A percentile compares a stretch with the other conserved stretches of the same genome.
phyloP scores from a whole-genome alignment of 2,329 filamentous ascomycete genomes.

The Sclerotinia trifoliorum region DNA sequence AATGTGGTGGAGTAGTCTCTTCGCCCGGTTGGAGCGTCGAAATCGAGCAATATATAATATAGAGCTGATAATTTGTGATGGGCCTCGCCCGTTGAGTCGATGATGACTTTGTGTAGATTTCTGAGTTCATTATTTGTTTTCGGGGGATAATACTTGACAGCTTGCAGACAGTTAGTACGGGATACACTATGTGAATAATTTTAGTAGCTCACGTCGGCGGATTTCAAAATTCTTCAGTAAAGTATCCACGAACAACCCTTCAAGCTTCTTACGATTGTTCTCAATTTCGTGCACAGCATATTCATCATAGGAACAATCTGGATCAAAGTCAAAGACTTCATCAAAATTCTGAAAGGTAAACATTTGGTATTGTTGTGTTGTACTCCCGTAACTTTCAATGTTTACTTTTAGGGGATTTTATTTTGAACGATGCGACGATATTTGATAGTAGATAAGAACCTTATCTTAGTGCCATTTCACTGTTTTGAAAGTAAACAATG shows the following conservation, averaged over 20 bases:
- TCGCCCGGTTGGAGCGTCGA: slow-evolving; percentile 46
- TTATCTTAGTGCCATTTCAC: slow-evolving; percentile 31
- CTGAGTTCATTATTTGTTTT: slow-evolving; percentile 65
- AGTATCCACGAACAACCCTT: slow-evolving; percentile 78
- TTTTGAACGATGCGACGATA: slow-evolving; percentile 1
- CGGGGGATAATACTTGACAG: slow-evolving; percentile 70
- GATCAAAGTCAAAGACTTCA: slow-evolving; percentile 62
- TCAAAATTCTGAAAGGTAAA: slow-evolving; percentile 66
- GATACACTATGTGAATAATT: slow-evolving; percentile 9
- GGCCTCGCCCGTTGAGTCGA: slow-evolving; percentile 60
- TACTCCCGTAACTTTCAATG: not conserved
- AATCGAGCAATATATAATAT: slow-evolving; percentile 80
- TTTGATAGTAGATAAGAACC: slow-evolving; percentile 24
- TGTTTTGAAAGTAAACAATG: slow-evolving; percentile 25
- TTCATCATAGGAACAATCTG: slow-evolving; percentile 61
- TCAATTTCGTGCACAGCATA: slow-evolving; percentile 62
- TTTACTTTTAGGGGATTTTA: slow-evolving; percentile 9
- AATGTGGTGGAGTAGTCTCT: slow-evolving; percentile 56
- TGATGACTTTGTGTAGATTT: slow-evolving; percentile 68
- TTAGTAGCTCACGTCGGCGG: slow-evolving; percentile 56
- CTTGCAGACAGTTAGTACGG: slow-evolving; percentile 37
- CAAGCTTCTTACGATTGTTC: slow-evolving; percentile 63
- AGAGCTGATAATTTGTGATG: slow-evolving; percentile 81
- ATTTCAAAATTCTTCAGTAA: slow-evolving; percentile 70
- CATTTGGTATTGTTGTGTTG: slow-evolving; percentile 44